Base-by-base conservation (phyloP, 305 asterid species). In the Fraxinus ornus region DNA sequence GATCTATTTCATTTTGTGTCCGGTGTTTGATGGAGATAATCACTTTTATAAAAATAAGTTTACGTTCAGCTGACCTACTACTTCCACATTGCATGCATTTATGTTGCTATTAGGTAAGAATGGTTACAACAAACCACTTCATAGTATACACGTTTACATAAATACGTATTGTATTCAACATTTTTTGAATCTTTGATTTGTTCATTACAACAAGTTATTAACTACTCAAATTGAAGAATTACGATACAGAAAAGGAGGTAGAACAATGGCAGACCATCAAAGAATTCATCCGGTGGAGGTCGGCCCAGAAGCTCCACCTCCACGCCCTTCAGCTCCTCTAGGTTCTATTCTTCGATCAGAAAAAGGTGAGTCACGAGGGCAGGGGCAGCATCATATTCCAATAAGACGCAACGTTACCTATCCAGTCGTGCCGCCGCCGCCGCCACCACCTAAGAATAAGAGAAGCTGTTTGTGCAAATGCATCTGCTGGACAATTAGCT, bases 401-500 rank as follows among this genome's bases (percentile, higher is more conserved):
- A n/a, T 75, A 2, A 84, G 72, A 12, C 88, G 64, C 36, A 71
- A 32, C 0, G 44, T 71, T 32, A 68, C 86, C 2, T 32, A 76
- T 60, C 84, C 88, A 74, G 60, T 55, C 0, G 2, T 22, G 79
- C 35, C 4, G 35, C 35, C 35, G 4, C 85, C 88, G 32, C 92
- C 86, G 49, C 92, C 86, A 60, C 76, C 44, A 17, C 44, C 76
- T 2, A 32, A 32, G 47, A 89, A 84, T 85, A 80, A 84, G 78
- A 71, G 84, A 76, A 87, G 82, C 81, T 86, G 94, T 74, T 88
- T 87, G 85, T 91, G 95, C 93, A 92, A 82, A 87, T 94, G 95
- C 91, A 75, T 94, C 8, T 92, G 97, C 82, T 93, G 98, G 97
- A 91, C 97, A 52, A 13, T 95, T 22, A 64, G 89, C 86, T 85